Evolutionary conservation across 306 rosid genomes (phyloP).

Genomic region (Spatholobus suberectus): DNA sequence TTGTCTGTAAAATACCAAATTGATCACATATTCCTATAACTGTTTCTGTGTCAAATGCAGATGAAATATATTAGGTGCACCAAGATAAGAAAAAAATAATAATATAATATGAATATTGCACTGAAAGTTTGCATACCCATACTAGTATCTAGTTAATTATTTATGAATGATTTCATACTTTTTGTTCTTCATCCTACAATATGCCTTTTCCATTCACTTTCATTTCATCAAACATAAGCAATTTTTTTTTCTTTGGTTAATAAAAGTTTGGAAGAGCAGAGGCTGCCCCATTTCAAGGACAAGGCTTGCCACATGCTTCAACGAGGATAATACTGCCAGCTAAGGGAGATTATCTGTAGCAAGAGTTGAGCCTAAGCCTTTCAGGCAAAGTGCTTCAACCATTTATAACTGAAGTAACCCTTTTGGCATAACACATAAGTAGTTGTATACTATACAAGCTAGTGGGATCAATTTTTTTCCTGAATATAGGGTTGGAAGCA

Average conservation of each 20-base stretch:
- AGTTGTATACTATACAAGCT: constrained; percentile 15
- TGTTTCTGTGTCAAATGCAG: background rate
- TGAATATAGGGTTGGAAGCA: background rate
- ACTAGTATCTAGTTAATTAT: background rate
- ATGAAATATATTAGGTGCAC: background rate
- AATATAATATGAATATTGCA: background rate
- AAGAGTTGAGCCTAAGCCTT: background rate
- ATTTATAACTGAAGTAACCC: constrained; percentile 8
- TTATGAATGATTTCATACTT: background rate
- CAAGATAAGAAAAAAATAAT: background rate
- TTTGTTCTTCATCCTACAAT: background rate
- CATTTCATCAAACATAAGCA: background rate
- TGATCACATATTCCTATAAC: background rate
- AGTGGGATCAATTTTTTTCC: background rate
- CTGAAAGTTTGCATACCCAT: constrained; percentile 4
- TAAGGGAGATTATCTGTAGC: background rate
- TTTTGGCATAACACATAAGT: constrained; percentile 13
- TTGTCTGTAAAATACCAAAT: constrained; percentile 28
- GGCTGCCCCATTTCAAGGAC: constrained; percentile 23
- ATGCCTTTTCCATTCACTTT: background rate
- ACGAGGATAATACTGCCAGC: background rate
- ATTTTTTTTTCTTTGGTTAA: background rate
- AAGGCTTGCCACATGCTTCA: constrained; percentile 13
- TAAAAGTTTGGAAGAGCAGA: background rate
- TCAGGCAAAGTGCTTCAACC: constrained; percentile 7